Base-by-base conservation (phyloP, 169 alveolate species). In the Plasmodium knowlesi region DNA sequence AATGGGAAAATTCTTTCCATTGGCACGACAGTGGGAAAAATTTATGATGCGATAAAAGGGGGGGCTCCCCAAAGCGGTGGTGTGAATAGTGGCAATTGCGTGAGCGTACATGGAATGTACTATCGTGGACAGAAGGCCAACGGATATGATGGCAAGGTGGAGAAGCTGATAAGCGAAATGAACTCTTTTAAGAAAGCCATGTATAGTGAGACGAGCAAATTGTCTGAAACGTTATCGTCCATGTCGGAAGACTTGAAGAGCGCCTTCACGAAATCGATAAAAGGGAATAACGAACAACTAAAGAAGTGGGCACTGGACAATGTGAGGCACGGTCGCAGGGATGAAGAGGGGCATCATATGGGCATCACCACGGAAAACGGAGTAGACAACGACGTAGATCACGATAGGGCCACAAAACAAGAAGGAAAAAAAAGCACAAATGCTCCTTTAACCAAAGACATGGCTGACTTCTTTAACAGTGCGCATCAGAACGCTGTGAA, bases 401-500 rank as follows among this genome's bases (percentile, higher is more conserved):
- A 61, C 12, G 34, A 22, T 37, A 19, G 10, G 9, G 67, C 22
- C 34, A 37, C 41, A 3, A 3, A 2, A 2, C 61, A 50, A 4
- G 8, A 19, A 16, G 61, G 61, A 1, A 50, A 50, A 16, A 50
- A 14, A 50, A 1, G 12, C 61, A 50, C 57, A 41, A 41, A 16
- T 0, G 8, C 25, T 16, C 4, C 61, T 50, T 30, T 32, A 34
- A 86, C 34, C 46, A 86, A 76, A 43, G 93, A 78, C 8, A 34
- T 86, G 61, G 43, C 73, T 0, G 93, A 86, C 5, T 53, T 86
- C 41, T 76, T 86, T 74, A 86, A 54, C 30, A 54, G 67, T 25
- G 81, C 54, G 6, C 93, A 86, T 76, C 93, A 86, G 37, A 53
- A 43, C 67, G 86, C 93, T 5, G 41, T 86, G 19, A 86, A 86